Evolutionary conservation across 441 rosid species (phyloP), one percentile per base, ranked within the genome.

Genomic region (Pelargonium fulgidum): DNA sequence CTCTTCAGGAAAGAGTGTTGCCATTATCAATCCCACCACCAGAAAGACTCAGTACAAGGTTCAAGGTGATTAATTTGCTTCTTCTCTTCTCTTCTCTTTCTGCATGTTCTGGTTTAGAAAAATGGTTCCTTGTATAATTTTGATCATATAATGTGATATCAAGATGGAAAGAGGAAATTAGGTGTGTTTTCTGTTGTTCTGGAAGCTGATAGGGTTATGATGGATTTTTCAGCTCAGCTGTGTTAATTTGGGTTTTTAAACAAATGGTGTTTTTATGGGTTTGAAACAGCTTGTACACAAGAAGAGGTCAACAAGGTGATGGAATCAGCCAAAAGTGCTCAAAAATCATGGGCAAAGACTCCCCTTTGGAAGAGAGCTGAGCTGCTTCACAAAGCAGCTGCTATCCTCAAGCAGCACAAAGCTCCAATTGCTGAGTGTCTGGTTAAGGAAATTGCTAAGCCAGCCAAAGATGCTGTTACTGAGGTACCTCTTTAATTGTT

Each of bases 341-440:
- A 93, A 68, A 93, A 93, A 71, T 66, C 84, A 3, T 93, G 96
- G 99, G 97, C 93, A 7, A 93, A 84, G 81, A 93, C 97, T 59
- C 99, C 99, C 4, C 82, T 93, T 3, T 93, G 97, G 99, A 91
- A 87, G 84, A 78, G 97, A 81, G 96, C 97, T 4, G 97, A 93
- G 85, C 90, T 90, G 1, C 99, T 93, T 67, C 99, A 93, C 78
- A 91, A 86, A 64, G 97, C 96, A 47, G 99, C 96, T 12, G 92
- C 96, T 0, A 81, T 93, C 24, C 86, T 93, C 45, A 93, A 90
- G 79, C 90, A 84, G 69, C 92, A 91, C 80, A 93, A 88, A 72
- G 78, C 82, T 50, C 88, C 95, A 7, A 84, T 93, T 62, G 96
- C 96, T 9, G 97, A 91, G 70, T 93, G 95, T 76, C 81, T 93